Evolutionary conservation across 2,329 filamentous ascomycete species (phyloP).

Genomic region (Venturiaceae sp.): DNA sequence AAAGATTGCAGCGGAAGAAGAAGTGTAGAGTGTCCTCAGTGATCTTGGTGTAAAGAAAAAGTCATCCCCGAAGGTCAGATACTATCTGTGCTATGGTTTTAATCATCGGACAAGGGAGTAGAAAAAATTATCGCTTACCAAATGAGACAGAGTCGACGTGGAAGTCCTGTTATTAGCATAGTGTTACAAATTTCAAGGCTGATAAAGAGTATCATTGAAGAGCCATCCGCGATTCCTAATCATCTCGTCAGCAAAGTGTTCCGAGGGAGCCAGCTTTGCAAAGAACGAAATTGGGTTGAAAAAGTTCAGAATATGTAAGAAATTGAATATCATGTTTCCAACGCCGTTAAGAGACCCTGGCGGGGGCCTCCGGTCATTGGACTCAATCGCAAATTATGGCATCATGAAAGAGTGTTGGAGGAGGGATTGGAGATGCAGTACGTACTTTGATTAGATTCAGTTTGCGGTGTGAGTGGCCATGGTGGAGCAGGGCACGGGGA

Average conservation of each 20-base stretch:
- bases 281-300: not conserved
- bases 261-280: slow-evolving; percentile 1
- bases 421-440: not conserved
- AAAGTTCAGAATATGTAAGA: slow-evolving; percentile 97
- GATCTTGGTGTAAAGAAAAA: slow-evolving; percentile 56
- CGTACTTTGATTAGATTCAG: not conserved
- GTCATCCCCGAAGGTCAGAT: slow-evolving; percentile 51
- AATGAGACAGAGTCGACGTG: not conserved
- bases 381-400: slow-evolving; percentile 94
- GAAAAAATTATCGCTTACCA: not conserved
- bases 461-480: not conserved
- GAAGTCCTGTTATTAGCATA: not conserved
- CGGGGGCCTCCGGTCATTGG: slow-evolving; percentile 72
- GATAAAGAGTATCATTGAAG: slow-evolving; percentile 11
- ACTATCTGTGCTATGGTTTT: slow-evolving; percentile 58
- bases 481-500: no score
- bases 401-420: not conserved
- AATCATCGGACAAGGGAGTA: slow-evolving; percentile 48
- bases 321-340: slow-evolving; percentile 75
- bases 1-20: slow-evolving; percentile 18
- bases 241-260: slow-evolving; percentile 3
- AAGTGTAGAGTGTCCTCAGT: slow-evolving; percentile 39
- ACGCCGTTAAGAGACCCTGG: slow-evolving; percentile 76
- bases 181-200: not conserved
- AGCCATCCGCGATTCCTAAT: slow-evolving; percentile 15